phyloP scores from a whole-genome alignment of 2,329 filamentous ascomycete genomes.

The Ophiocordyceps unilateralis region DNA sequence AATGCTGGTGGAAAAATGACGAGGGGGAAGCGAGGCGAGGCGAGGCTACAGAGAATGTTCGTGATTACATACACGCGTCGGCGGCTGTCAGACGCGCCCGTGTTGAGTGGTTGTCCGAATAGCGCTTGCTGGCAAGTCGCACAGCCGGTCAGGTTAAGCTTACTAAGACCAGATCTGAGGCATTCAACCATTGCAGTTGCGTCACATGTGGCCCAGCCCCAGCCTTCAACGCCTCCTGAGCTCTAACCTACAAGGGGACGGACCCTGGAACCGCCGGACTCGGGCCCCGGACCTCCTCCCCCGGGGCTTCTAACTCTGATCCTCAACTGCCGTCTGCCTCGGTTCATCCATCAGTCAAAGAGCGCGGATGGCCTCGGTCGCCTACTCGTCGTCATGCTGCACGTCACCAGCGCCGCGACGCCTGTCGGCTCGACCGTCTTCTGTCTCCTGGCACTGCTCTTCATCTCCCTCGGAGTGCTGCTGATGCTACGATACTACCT shows the following conservation, averaged over 20 bases:
- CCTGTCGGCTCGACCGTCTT: conserved; percentile 70
- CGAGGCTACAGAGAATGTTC: background rate
- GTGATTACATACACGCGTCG: background rate
- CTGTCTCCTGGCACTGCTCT: conserved; percentile 51
- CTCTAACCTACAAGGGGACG: background rate
- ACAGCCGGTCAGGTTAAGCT: too few species aligned
- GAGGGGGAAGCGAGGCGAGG: too few species aligned
- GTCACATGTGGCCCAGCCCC: background rate
- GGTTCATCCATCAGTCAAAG: background rate
- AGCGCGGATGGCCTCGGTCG: conserved; percentile 10
- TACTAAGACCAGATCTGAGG: background rate
- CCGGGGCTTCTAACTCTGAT: background rate
- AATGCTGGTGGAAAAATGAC: background rate
- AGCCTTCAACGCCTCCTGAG: background rate
- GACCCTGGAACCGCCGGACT: background rate
- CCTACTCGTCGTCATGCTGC: conserved; percentile 25
- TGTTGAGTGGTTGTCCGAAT: background rate
- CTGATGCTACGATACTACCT: conserved; percentile 80
- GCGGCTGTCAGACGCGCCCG: background rate
- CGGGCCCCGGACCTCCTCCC: background rate
- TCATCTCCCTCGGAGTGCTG: conserved; percentile 61
- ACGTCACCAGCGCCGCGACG: conserved; percentile 34
- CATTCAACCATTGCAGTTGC: background rate
- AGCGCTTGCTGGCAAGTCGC: background rate
- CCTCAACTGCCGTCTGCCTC: background rate